Base-by-base conservation (phyloP, 2,329 filamentous ascomycete species). In the Penicillium psychrosexuale region DNA sequence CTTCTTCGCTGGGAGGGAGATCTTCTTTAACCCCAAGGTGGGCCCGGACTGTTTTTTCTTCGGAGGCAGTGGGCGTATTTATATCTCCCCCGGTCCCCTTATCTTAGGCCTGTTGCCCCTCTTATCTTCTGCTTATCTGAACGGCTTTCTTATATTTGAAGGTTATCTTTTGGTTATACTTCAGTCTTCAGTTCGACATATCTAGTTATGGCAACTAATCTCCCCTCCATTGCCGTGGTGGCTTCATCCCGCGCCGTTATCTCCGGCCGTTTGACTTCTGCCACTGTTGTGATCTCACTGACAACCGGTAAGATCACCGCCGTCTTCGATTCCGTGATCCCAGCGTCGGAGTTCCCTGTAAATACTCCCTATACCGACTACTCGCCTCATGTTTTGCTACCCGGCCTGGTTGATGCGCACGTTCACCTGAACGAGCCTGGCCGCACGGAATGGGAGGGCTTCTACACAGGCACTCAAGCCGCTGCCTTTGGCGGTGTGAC, bases 381-480 rank as follows among this genome's bases (percentile, higher is more conserved):
- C 76, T 90, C 89, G 22, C 91, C 93, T 11, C 83, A 87, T 73
- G 82, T 97, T 44, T 79, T 99, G 37, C 81, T 97, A 33, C 94
- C 94, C 0, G 94, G 94, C 19, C 80, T 99, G 30, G 93, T 99
- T 17, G 94, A 99, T 72, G 93, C 94, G 34, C 94, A 99, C 72
- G 94, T 99, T 36, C 94, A 99, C 77, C 84, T 97, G 65, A 97
- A 97, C 69, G 94, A 99, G 77, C 94, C 94, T 0, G 94, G 94
- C 39, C 84, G 94, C 54, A 97, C 93, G 49, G 93, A 97, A 82
- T 97, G 94, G 94, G 94, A 99, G 71, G 94, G 94, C 11, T 99
- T 99, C 79, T 89, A 88, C 79, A 97, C 92, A 0, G 94, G 94
- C 46, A 97, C 94, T 24, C 84, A 90, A 65, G 94, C 94, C 33